A percentile compares a stretch with the other conserved stretches of the same genome.
phyloP scores from a whole-genome alignment of 2,329 filamentous ascomycete genomes.

The Fusarium pseudograminearum region DNA sequence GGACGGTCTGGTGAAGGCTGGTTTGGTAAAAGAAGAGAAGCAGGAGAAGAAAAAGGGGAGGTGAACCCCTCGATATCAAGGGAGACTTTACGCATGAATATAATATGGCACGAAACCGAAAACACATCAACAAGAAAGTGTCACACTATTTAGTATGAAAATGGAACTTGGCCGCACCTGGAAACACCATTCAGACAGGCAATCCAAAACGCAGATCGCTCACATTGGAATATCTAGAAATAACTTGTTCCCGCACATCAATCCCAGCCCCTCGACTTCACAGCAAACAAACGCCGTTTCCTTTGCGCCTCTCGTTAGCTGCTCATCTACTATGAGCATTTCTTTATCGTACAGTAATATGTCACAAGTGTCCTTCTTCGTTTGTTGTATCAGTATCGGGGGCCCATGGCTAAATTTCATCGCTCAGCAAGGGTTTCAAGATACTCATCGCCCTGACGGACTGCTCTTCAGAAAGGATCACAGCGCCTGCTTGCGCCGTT shows the following conservation, averaged over 20 bases:
- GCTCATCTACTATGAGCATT: constrained; percentile 17
- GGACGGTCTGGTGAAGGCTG: constrained; percentile 84
- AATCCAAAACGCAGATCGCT: constrained; percentile 18
- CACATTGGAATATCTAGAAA: constrained; percentile 15
- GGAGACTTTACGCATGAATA: not conserved
- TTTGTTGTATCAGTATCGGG: not conserved
- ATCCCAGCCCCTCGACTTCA: constrained; percentile 6
- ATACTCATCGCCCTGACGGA: constrained; percentile 79
- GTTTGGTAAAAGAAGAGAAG: constrained; percentile 68
- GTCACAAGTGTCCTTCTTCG: not conserved
- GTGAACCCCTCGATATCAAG: constrained; percentile 35
- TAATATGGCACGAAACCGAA: not conserved
- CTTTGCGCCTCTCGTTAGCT: constrained; percentile 18
- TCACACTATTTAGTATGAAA: constrained; percentile 46
- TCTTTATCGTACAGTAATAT: constrained; percentile 29
- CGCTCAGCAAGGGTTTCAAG: constrained; percentile 65
- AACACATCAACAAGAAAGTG: constrained; percentile 23
- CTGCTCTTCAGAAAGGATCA: constrained; percentile 83
- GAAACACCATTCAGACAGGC: constrained; percentile 34
- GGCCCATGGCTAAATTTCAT: constrained; percentile 43
- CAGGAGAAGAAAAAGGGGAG: constrained; percentile 52
- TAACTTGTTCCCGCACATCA: constrained; percentile 3
- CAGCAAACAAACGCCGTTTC: constrained; percentile 35
- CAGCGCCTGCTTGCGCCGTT: constrained; percentile 88
- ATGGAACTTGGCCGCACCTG: constrained; percentile 25